Evolutionary conservation across 148 eudicot species (phyloP).

Genomic region (Camellia lanceoleosa): DNA sequence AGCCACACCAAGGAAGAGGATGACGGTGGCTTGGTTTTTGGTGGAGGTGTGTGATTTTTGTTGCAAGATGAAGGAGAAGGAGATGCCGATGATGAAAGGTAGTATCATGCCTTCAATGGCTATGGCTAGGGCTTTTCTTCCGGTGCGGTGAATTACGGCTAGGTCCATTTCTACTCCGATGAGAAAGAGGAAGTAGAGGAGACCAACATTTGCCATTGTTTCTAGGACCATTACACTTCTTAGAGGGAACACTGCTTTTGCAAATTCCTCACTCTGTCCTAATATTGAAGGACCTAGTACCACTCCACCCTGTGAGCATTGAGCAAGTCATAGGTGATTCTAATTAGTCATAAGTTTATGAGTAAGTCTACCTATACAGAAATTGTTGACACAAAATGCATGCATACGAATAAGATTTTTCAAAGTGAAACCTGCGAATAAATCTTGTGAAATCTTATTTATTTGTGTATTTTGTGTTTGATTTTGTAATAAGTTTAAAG

Average conservation of each 20-base stretch:
- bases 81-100: constrained; percentile 51
- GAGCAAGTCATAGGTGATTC: neutral
- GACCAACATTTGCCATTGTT: constrained; percentile 71
- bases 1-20: constrained; percentile 63
- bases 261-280: constrained; percentile 37
- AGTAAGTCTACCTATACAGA: too few relatives aligned
- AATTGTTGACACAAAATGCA: too few relatives aligned
- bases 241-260: constrained; percentile 45
- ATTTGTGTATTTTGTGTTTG: too few relatives aligned
- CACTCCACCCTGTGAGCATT: constrained; percentile 49
- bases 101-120: constrained; percentile 64
- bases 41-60: neutral
- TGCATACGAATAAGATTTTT: too few relatives aligned
- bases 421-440: too few relatives aligned
- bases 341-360: neutral
- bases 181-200: constrained; percentile 63
- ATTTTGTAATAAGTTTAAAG: too few relatives aligned
- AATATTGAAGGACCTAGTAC: constrained; percentile 65
- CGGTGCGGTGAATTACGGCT: constrained; percentile 41
- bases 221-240: constrained; percentile 67
- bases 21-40: constrained; percentile 32
- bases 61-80: constrained; percentile 36
- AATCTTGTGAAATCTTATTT: too few relatives aligned
- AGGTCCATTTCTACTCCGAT: constrained; percentile 70
- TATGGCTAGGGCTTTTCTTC: constrained; percentile 50